Percentiles rank a stretch among this genome's conserved stretches.
Evolutionary conservation across 148 eudicot genomes (phyloP).

Genomic region (Polygonum maritimum): DNA sequence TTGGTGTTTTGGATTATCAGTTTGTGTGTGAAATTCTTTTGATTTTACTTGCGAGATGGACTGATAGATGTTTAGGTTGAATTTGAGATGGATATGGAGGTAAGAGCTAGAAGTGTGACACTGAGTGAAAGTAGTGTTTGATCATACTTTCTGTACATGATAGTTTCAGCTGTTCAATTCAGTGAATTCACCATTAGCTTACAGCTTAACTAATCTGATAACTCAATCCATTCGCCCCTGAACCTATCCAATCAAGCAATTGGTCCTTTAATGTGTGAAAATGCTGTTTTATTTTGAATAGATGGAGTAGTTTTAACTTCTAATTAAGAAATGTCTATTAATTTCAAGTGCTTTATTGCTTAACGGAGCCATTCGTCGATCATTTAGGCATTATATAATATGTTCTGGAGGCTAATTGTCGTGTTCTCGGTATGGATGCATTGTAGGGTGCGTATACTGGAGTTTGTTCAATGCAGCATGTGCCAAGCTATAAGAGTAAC

Average conservation of each 20-base stretch:
- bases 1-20: neutral
- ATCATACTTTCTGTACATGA: neutral
- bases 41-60: too few species aligned
- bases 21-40: neutral
- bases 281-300: neutral
- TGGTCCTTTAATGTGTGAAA: neutral
- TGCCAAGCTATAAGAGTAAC: constrained; percentile 91
- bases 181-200: too few species aligned
- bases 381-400: neutral
- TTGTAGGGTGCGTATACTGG: constrained; percentile 78
- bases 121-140: neutral
- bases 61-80: neutral
- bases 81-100: neutral
- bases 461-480: constrained; percentile 90
- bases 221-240: neutral
- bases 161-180: too few species aligned
- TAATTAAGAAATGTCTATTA: neutral
- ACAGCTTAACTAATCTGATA: too few species aligned
- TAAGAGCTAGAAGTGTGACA: neutral
- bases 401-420: neutral
- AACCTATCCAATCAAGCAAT: neutral
- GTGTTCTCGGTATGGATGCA: constrained; percentile 20
- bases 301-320: neutral
- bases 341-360: neutral
- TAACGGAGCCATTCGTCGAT: neutral